phyloP scores from a whole-genome alignment of 495 filamentous ascomycete species.

The Aspergillus hancockii region DNA sequence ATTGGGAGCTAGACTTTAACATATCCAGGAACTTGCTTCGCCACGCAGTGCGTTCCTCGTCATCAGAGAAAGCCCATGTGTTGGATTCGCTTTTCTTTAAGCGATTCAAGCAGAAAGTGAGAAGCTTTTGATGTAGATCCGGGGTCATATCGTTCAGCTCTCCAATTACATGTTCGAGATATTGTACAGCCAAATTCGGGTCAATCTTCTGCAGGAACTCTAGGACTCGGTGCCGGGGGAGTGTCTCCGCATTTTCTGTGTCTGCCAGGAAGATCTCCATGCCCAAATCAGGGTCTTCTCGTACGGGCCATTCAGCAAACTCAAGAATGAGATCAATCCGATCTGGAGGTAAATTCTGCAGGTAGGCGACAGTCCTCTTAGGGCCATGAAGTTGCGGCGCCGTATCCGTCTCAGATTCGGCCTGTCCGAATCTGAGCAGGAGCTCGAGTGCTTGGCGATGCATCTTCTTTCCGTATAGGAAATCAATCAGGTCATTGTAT shows the following conservation, averaged over 20 bases:
- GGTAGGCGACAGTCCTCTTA: conserved; percentile 80
- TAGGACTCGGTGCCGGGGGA: conserved; percentile 75
- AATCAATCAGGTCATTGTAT: conserved; percentile 94
- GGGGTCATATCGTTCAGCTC: conserved; percentile 84
- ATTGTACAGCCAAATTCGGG: conserved; percentile 68
- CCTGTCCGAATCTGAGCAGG: conserved; percentile 78
- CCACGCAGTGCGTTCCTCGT: conserved; percentile 55
- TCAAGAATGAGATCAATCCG: conserved; percentile 90
- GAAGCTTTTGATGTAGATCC: conserved; percentile 82
- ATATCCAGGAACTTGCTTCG: conserved; percentile 70
- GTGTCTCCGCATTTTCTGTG: conserved; percentile 88
- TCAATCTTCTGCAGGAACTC: conserved; percentile 72
- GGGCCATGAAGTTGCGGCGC: conserved; percentile 76
- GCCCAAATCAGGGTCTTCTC: conserved; percentile 68
- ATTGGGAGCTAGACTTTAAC: conserved; percentile 73
- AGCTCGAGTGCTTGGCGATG: conserved; percentile 86
- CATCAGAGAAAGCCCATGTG: conserved; percentile 36
- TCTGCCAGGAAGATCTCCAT: conserved; percentile 97
- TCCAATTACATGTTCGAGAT: conserved; percentile 87
- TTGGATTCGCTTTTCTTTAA: conserved; percentile 48
- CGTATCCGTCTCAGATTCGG: conserved; percentile 52
- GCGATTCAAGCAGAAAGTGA: conserved; percentile 71
- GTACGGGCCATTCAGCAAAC: conserved; percentile 85
- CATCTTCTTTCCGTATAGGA: conserved; percentile 91
- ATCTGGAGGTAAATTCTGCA: conserved; percentile 83